Evolutionary conservation across 352 stramenopile genomes (phyloP), one percentile per base, ranked within the genome.

Genomic region (Phytophthora brassicae): DNA sequence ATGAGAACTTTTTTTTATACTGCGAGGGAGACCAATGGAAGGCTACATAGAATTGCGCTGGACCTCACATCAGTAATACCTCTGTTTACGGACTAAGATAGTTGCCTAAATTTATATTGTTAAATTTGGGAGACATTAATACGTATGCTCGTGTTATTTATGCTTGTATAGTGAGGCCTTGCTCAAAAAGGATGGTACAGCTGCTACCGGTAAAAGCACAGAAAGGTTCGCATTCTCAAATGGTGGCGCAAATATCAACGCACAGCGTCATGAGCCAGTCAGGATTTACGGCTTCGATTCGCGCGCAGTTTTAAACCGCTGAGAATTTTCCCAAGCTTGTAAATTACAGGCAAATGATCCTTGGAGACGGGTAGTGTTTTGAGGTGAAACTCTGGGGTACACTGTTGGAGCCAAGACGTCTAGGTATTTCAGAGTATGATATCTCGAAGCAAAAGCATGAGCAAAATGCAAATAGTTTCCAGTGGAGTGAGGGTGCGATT

Each of bases 1-100:
- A n/a, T 36, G 44, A 45, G 52, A 52, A 52, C 51, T 33, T 68
- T 59, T 53, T 72, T 72, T 51, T 68, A 64, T 35, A 72, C 64
- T 72, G 64, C 41, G 26, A n/a, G 36, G 22, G 33, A n/a, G 38
- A 66, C 49, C 61, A 58, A 63, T 47, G 39, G 48, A 60, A 61
- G 56, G 47, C 23, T 39, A 56, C 60, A 58, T 66, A 56, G 46
- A 61, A 43, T 58, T 53, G 55, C 20, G 48, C 22, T 16, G 51
- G 42, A 29, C 54, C 54, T 47, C 60, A 60, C 33, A 44, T 41
- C 4, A 31, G 4, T 0, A 1, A 17, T 38, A 47, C 53, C 42
- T 23, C 4, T 16, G 1, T 53, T 22, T 60, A 60, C 4, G 2
- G n/a, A 60, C 53, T n/a, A 4, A 2, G 26, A 31, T 9, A n/a